Evolutionary conservation across 2,329 filamentous ascomycete species (phyloP).

Genomic region (Tolypocladium amazonense): DNA sequence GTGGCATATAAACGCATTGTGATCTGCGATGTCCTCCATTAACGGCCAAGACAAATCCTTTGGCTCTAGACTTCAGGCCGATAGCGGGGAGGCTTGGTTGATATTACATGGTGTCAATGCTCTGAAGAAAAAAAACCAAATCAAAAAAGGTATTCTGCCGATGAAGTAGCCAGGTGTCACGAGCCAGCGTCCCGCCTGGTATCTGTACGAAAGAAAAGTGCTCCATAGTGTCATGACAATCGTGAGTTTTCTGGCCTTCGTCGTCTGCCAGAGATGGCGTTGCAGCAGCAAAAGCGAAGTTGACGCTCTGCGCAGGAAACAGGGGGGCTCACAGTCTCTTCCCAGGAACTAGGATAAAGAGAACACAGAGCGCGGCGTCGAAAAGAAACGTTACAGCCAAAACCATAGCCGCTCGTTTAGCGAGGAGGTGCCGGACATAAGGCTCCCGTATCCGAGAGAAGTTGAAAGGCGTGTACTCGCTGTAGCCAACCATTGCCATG

Average conservation of each 20-base stretch:
- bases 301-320: neutral
- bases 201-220: constrained; percentile 1
- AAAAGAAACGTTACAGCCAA: constrained; percentile 64
- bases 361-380: constrained; percentile 70
- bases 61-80: neutral
- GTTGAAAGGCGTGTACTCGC: constrained; percentile 93
- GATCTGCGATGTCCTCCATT: neutral
- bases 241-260: neutral
- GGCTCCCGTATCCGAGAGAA: constrained; percentile 83
- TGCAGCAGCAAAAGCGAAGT: constrained; percentile 1
- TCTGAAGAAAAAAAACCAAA: neutral
- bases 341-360: constrained; percentile 94
- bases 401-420: constrained; percentile 74
- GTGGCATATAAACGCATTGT: constrained; percentile 9
- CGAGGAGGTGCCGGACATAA: constrained; percentile 77
- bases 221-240: constrained; percentile 2
- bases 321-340: constrained; percentile 51
- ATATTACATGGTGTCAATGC: neutral
- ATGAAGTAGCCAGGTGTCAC: constrained; percentile 1
- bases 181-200: neutral
- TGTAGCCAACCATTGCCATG: constrained; percentile 78
- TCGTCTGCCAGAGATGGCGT: constrained; percentile 2
- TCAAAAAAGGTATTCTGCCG: neutral
- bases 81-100: neutral
- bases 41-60: neutral